phyloP scores from a whole-genome alignment of 2,329 filamentous ascomycete species.

The Dendryphion nanum region DNA sequence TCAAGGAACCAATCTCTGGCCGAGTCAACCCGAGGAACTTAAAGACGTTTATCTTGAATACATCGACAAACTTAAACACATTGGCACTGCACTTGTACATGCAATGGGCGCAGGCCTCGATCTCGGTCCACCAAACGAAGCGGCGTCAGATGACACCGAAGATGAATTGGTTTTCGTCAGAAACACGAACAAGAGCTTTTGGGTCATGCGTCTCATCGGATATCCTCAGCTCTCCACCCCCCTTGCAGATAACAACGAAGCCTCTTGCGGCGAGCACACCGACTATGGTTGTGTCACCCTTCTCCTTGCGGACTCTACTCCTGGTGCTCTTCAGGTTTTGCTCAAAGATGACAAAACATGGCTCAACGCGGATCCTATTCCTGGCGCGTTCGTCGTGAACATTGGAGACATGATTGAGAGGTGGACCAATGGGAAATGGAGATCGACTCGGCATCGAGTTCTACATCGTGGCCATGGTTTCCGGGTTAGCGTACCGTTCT shows the following conservation, averaged over 20 bases:
- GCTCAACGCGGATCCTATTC: slow-evolving; percentile 46
- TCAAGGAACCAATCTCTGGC: slow-evolving; percentile 46
- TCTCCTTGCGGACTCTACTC: slow-evolving; percentile 45
- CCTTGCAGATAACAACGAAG: slow-evolving; percentile 15
- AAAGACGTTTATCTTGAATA: slow-evolving; percentile 32
- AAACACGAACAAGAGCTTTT: slow-evolving; percentile 35
- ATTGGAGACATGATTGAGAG: slow-evolving; percentile 51
- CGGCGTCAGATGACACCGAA: slow-evolving; percentile 4
- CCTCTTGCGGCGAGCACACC: slow-evolving; percentile 44
- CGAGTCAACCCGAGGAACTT: slow-evolving; percentile 28
- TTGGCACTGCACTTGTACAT: slow-evolving; percentile 34
- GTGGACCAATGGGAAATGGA: slow-evolving; percentile 46
- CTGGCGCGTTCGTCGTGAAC: slow-evolving; percentile 49
- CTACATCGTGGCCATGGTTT: slow-evolving; percentile 41
- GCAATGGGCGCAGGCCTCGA: slow-evolving; percentile 41
- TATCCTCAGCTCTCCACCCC: slow-evolving; percentile 33
- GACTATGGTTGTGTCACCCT: slow-evolving; percentile 51
- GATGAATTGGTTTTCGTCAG: slow-evolving; percentile 33
- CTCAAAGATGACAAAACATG: slow-evolving; percentile 42
- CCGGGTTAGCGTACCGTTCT: slow-evolving; percentile 48
- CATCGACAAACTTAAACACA: slow-evolving; percentile 23
- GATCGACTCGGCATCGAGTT: slow-evolving; percentile 46
- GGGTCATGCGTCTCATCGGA: slow-evolving; percentile 43
- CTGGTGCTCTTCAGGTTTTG: slow-evolving; percentile 44
- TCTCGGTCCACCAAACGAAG: slow-evolving; percentile 12